Evolutionary conservation across 768 basidiomycete species (phyloP).

Genomic region (Tricholoma matsutake): DNA sequence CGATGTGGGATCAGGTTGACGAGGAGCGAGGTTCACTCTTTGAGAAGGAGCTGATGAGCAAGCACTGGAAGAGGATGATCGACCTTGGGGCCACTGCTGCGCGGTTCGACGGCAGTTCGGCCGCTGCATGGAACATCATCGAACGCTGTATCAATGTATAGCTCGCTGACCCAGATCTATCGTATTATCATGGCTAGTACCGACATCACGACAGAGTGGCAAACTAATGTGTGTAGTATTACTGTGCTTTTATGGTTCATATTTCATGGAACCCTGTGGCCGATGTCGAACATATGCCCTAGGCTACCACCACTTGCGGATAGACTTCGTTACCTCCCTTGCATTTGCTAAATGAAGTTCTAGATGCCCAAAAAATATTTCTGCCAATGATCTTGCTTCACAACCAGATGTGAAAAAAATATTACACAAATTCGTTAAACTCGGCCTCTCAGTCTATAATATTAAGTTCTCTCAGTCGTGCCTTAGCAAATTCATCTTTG

Average conservation of each 20-base stretch:
- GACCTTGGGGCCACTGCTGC: background rate
- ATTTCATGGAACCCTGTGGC: background rate
- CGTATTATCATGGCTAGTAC: too few relatives aligned
- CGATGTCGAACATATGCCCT: background rate
- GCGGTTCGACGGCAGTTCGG: background rate
- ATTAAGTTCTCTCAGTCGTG: slow-evolving; percentile 71
- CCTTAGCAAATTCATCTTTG: slow-evolving; percentile 90
- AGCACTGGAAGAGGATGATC: background rate
- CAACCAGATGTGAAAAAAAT: background rate
- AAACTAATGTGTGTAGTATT: too few relatives aligned
- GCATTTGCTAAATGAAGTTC: too few relatives aligned
- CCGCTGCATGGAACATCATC: background rate
- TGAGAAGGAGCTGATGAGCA: background rate
- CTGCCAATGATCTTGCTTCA: background rate
- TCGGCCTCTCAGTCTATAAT: slow-evolving; percentile 62
- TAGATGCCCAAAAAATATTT: background rate
- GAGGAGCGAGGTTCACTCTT: background rate
- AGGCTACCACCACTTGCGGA: background rate
- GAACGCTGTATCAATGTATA: background rate
- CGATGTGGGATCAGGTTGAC: background rate
- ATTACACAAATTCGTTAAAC: slow-evolving; percentile 9
- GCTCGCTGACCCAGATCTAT: background rate
- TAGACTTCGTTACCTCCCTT: background rate
- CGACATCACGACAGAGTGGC: too few relatives aligned
- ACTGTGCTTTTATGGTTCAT: too few relatives aligned